Evolutionary conservation across 148 eudicot species (phyloP), one percentile per base, ranked within the genome.

Genomic region (Fagopyrum homotropicum): DNA sequence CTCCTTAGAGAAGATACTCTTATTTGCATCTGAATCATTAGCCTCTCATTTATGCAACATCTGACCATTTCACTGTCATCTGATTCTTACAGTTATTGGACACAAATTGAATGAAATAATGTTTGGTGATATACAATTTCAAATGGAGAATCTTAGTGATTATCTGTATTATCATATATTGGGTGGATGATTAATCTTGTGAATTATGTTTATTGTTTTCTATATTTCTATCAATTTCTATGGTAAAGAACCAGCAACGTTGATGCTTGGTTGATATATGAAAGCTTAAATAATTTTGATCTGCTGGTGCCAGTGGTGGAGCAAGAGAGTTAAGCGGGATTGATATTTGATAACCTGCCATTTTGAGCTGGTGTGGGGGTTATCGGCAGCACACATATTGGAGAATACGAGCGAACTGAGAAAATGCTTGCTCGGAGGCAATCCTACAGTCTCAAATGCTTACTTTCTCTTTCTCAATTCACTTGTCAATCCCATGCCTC

Each of bases 361-460:
- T 15, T 63, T 30, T 63, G n/a, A 26, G 69, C 47, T 14, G 6
- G 7, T 35, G 45, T 6, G 71, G 71, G 19, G 8, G 9, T 40
- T 66, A 10, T 57, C 45, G 2, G 70, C 7, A 16, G 46, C 9
- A 40, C 47, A 14, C 2, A 43, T 35, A 40, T 43, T 15, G 7
- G 46, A 66, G 71, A 66, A 66, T 46, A 43, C 47, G 19, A 40
- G 46, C 45, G 1, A 66, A 14, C 19, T 66, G 17, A 66, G 46
- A 66, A 66, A 40, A 66, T 66, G 71, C 71, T 66, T 66, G 46
- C 19, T 14, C 71, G 71, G 45, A 40, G 47, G 30, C 71, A 66
- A 15, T 46, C 71, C 71, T 43, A 66, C 19, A 43, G 43, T 40
- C 17, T 66, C 47, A 66, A 66, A 66, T 4, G 71, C 47, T 66